phyloP scores from a whole-genome alignment of 2,329 filamentous ascomycete species.

The Clonostachys rosea region DNA sequence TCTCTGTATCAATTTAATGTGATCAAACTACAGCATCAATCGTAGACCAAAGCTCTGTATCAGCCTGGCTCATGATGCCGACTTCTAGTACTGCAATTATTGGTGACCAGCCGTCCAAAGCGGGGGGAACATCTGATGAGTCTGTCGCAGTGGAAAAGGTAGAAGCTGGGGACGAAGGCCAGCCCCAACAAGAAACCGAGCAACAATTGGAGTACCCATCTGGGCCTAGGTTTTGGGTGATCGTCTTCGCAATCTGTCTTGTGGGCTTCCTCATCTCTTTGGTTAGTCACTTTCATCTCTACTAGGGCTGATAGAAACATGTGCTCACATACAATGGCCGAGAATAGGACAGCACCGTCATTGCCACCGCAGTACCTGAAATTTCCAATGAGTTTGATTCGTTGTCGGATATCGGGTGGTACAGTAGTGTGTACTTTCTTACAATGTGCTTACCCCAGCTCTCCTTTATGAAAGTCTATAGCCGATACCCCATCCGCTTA shows the following conservation, averaged over 20 bases:
- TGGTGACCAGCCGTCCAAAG: no score
- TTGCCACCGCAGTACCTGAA: conserved; percentile 58
- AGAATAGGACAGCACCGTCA: conserved; percentile 35
- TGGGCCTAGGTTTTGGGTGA: conserved; percentile 30
- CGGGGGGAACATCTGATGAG: no score
- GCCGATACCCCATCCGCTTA: conserved; percentile 55
- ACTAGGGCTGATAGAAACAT: neutral
- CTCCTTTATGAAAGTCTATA: conserved; percentile 62
- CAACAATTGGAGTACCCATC: conserved; percentile 24
- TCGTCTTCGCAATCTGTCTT: conserved; percentile 39
- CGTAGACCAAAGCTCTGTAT: no score
- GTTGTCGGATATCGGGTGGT: conserved; percentile 70
- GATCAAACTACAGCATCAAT: no score
- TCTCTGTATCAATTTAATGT: no score
- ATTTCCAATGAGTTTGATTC: conserved; percentile 62
- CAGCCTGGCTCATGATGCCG: no score
- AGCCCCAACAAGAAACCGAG: no score
- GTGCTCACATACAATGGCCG: neutral
- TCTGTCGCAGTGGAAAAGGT: no score
- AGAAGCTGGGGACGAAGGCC: no score
- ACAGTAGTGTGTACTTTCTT: conserved; percentile 69
- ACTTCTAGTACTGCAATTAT: no score
- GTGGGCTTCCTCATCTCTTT: conserved; percentile 44
- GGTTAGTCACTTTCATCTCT: conserved; percentile 28
- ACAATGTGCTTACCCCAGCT: conserved; percentile 59